Conservation (phyloP, 768 basidiomycete species). For the Mycena alexandri region DNA sequence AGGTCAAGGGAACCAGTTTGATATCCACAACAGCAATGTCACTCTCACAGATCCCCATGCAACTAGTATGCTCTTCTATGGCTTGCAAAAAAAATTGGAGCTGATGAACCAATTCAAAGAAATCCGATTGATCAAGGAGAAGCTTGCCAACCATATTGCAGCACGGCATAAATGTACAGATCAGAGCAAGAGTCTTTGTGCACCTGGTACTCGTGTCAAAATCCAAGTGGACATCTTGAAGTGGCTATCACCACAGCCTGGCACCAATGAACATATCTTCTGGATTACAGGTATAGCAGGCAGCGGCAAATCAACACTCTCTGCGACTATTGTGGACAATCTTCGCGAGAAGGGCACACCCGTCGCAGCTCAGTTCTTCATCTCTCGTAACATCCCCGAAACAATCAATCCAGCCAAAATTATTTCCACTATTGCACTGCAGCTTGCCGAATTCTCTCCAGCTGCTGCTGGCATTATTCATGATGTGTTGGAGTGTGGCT, state of each 20-base stretch:
- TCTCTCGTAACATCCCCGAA: slow-evolving; percentile 18
- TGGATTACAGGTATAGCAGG: slow-evolving; percentile 20
- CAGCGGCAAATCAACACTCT: slow-evolving; percentile 23
- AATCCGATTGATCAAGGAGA: background rate
- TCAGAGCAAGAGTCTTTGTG: slow-evolving; percentile 26
- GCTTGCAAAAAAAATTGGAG: background rate
- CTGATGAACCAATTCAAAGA: background rate
- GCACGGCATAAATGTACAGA: slow-evolving; percentile 15
- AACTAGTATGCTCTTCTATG: slow-evolving; percentile 4
- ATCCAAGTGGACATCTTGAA: background rate
- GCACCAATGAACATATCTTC: slow-evolving; percentile 8
- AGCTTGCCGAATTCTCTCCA: slow-evolving; percentile 20
- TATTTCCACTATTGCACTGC: slow-evolving; percentile 16
- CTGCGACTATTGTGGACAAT: too few relatives aligned
- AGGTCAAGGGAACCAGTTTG: background rate
- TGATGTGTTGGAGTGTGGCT: slow-evolving; percentile 2
- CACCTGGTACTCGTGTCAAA: slow-evolving; percentile 8
- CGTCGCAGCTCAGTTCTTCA: too few relatives aligned
- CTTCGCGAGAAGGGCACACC: too few relatives aligned
- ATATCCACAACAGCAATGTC: background rate
- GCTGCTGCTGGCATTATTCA: slow-evolving; percentile 15
- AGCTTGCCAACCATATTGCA: background rate
- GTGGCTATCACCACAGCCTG: slow-evolving; percentile 17
- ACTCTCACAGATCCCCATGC: slow-evolving; percentile 3
- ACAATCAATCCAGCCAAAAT: slow-evolving; percentile 15